Evolutionary conservation across 306 rosid genomes (phyloP).

Genomic region (Hylodesmum podocarpum): DNA sequence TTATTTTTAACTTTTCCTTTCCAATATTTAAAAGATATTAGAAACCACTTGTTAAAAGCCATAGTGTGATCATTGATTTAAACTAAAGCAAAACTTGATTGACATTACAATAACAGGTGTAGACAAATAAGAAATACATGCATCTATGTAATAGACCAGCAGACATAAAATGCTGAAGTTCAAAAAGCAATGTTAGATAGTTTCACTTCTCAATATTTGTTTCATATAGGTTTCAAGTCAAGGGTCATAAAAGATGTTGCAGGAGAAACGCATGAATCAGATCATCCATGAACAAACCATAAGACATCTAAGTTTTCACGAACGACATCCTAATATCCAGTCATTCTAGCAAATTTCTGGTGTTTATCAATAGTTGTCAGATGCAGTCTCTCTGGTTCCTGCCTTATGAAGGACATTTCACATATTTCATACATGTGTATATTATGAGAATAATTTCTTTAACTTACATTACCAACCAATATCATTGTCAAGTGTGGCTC

Average conservation of each 20-base stretch:
- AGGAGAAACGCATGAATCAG: not conserved
- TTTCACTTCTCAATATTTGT: not conserved
- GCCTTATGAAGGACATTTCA: not conserved
- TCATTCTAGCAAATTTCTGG: conserved; percentile 16
- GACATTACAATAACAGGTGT: not conserved
- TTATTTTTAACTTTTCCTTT: not conserved
- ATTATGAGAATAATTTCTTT: not conserved
- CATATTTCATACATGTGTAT: not conserved
- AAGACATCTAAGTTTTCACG: not conserved
- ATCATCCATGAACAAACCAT: not conserved
- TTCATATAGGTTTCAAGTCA: not conserved
- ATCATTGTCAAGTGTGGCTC: not conserved
- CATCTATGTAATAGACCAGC: not conserved
- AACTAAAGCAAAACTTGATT: not conserved
- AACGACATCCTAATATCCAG: not conserved
- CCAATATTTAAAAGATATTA: not conserved
- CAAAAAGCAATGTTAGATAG: not conserved
- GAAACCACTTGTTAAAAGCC: not conserved
- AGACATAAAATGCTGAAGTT: not conserved
- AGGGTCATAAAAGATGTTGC: not conserved
- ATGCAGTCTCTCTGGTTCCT: not conserved
- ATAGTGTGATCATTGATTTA: not conserved
- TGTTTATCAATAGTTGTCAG: not conserved
- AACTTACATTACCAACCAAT: not conserved
- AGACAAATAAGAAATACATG: not conserved